phyloP scores from a whole-genome alignment of 305 asterid species.

The Fraxinus latifolia region DNA sequence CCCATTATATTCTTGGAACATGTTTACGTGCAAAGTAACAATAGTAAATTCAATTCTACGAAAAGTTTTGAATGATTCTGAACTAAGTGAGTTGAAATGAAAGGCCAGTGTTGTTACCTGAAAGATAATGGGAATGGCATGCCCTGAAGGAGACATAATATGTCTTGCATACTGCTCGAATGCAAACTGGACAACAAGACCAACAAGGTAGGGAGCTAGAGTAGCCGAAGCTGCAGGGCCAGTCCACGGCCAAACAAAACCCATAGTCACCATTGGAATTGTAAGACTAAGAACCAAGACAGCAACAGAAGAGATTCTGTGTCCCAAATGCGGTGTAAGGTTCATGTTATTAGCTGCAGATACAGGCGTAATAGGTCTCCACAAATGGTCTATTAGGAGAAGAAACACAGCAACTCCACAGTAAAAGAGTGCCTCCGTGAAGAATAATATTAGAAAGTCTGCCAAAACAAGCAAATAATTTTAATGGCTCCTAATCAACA shows the following conservation, averaged over 20 bases:
- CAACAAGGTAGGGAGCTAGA: constrained; percentile 91
- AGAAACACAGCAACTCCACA: constrained; percentile 81
- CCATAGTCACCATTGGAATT: constrained; percentile 91
- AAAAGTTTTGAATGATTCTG: constrained; percentile 3
- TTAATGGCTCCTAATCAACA: background rate
- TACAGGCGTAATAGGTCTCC: constrained; percentile 44
- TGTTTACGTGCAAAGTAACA: background rate
- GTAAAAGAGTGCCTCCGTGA: constrained; percentile 92
- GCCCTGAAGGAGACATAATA: constrained; percentile 72
- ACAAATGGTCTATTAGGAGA: constrained; percentile 57
- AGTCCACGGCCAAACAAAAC: constrained; percentile 98
- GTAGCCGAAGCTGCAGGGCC: constrained; percentile 99
- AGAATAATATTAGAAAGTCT: constrained; percentile 92
- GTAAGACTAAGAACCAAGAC: constrained; percentile 71
- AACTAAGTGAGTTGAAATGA: constrained; percentile 9
- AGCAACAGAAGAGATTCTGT: constrained; percentile 70
- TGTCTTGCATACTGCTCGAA: constrained; percentile 80
- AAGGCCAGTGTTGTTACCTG: constrained; percentile 49
- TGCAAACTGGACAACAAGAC: constrained; percentile 77
- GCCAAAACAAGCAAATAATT: constrained; percentile 30
- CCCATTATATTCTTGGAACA: background rate
- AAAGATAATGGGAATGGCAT: constrained; percentile 81
- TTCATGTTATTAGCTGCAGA: constrained; percentile 35
- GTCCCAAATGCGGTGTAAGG: constrained; percentile 47
- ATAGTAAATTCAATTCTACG: background rate